Evolutionary conservation across 2,329 filamentous ascomycete species (phyloP), one percentile per base, ranked within the genome.

Genomic region (Botrytis elliptica): DNA sequence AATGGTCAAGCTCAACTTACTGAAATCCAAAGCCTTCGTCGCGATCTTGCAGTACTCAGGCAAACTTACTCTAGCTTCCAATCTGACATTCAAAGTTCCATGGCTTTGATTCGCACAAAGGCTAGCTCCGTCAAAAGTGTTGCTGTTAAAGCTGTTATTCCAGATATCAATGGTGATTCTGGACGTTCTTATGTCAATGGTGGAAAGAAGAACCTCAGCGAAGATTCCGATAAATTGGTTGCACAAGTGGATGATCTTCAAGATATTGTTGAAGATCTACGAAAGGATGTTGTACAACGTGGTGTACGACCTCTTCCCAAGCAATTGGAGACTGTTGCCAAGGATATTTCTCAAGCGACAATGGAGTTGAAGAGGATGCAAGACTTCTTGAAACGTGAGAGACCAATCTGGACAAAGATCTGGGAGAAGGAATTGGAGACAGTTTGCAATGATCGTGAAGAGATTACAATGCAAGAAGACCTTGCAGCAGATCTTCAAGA

Each of bases 341-440:
- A 96, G 83, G 95, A 98, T 79, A 94, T 99, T 76, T 90, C 91
- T 67, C 84, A 87, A 72, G 90, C 96, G 46, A 92, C 91, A 67
- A 91, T 94, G 80, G 95, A 98, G 80, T 89, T 99, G 76, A 96
- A 93, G 87, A 95, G 93, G 84, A 92, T 99, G 88, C 93, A 97
- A 81, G 95, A 97, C 25, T 97, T 93, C 85, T 89, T 99, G 84
- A 91, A 91, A 79, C 89, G 90, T 65, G 96, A 99, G 87, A 97
- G 97, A 83, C 96, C 96, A 0, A 87, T 98, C 74, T 99, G 96
- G 95, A 98, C 94, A 72, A 98, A 98, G 88, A 97, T 98, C 77
- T 99, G 96, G 96, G 95, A 98, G 88, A 95, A 97, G 84, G 95
- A 98, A 82, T 86, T 99, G 64, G 94, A 98, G 82, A 91, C 95